Evolutionary conservation across 1,139 yeast species (phyloP), one percentile per base, ranked within the genome.

Genomic region (Debaryomyces sp.): DNA sequence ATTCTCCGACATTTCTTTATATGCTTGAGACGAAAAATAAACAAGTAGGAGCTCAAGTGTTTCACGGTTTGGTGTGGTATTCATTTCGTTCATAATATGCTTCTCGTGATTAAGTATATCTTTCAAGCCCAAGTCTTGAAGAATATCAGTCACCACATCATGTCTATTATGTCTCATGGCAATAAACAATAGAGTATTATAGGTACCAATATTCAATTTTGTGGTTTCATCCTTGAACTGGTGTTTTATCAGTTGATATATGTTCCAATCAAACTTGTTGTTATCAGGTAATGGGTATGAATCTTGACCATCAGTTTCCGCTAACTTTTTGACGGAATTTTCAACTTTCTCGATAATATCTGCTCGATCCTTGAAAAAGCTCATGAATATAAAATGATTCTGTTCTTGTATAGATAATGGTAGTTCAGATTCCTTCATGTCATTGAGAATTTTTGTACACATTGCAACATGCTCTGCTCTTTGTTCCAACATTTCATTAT

Each of bases 381-480:
- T 58, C 48, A 64, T 56, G 49, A 63, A 67, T 3, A 74, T 47
- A 43, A 72, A 51, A 33, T 59, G 51, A 41, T 64, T 66, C 48
- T 66, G 71, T 56, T 75, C 80, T 15, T 48, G 44, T 5, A 55
- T 48, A 1, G 71, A 59, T n/a, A 73, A 51, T 1, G 74, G 73
- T 17, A 71, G 50, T 0, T 58, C 60, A 5, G 63, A 55, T 3
- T 45, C 42, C 18, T 56, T 58, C 43, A 72, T 48, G 49, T 75
- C 79, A 29, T 56, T 54, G 12, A 72, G 52, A 1, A 74, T 53
- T 6, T 53, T 54, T 41, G 61, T 54, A 35, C 67, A 57, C 54
- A 59, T 62, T 9, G 51, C 43, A 9, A 66, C 45, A 46, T 66
- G 64, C 4, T 54, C 53, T 5, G 55, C 45, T 32, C 71, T 52